phyloP scores from a whole-genome alignment of 2,329 filamentous ascomycete genomes.

The Xylaria digitata region DNA sequence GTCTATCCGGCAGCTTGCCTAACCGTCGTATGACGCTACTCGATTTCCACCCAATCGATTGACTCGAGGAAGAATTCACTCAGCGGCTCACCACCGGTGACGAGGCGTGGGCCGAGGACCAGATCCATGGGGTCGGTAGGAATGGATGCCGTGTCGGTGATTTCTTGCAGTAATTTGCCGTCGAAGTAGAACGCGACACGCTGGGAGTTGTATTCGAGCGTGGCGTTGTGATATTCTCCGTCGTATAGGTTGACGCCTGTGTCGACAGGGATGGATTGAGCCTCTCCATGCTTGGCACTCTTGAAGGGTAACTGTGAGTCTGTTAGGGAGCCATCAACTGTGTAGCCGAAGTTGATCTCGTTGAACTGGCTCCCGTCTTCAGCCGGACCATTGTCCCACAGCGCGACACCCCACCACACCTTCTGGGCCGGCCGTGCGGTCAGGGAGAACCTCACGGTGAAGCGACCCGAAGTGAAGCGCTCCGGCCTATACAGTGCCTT shows the following conservation, averaged over 20 bases:
- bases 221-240: slow-evolving; percentile 13
- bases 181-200: slow-evolving; percentile 21
- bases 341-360: slow-evolving; percentile 19
- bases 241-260: slow-evolving; percentile 8
- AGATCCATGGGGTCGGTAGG: slow-evolving; percentile 16
- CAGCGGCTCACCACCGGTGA: slow-evolving; percentile 6
- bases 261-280: background rate
- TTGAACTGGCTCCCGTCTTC: slow-evolving; percentile 20
- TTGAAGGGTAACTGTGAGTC: slow-evolving; percentile 14
- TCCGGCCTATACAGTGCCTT: slow-evolving; percentile 15
- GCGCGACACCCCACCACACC: slow-evolving; percentile 12
- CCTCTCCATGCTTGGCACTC: background rate
- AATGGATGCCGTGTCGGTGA: slow-evolving; percentile 1
- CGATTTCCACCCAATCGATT: slow-evolving; percentile 20
- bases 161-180: slow-evolving; percentile 7
- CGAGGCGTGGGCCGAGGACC: slow-evolving; percentile 14
- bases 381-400: slow-evolving; percentile 12
- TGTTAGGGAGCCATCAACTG: slow-evolving; percentile 8
- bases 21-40: background rate
- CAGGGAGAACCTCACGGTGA: slow-evolving; percentile 19
- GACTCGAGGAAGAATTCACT: slow-evolving; percentile 20
- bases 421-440: slow-evolving; percentile 13
- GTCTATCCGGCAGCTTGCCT: too few species aligned
- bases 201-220: slow-evolving; percentile 13
- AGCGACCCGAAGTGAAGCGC: slow-evolving; percentile 7